Evolutionary conservation across 371 early-diverging fungal genomes (phyloP).

Genomic region (Mucor plumbeus): DNA sequence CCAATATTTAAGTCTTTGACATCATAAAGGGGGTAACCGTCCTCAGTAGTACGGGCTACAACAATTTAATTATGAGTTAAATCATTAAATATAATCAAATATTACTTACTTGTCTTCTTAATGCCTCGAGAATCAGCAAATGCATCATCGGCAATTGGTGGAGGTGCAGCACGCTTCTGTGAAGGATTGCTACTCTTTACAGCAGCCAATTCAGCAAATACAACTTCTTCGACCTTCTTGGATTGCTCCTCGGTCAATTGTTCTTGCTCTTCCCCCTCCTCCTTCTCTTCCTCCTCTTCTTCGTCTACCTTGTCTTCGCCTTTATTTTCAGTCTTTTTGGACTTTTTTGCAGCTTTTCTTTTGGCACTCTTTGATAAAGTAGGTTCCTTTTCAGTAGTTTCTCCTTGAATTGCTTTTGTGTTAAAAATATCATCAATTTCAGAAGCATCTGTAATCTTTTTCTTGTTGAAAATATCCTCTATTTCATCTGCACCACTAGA

Average conservation of each 20-base stretch:
- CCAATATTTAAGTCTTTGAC: slow-evolving; percentile 53
- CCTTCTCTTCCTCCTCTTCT: slow-evolving; percentile 25
- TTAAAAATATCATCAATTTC: slow-evolving; percentile 60
- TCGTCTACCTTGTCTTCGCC: slow-evolving; percentile 10
- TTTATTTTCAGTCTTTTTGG: not conserved
- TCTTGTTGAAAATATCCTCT: slow-evolving; percentile 21
- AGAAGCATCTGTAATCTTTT: slow-evolving; percentile 25
- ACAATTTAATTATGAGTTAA: too few species aligned
- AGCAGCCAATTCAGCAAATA: slow-evolving; percentile 55
- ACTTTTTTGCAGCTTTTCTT: slow-evolving; percentile 27
- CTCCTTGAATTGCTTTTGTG: slow-evolving; percentile 26
- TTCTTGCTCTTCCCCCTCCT: slow-evolving; percentile 26
- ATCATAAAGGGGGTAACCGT: slow-evolving; percentile 58
- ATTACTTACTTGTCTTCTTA: slow-evolving; percentile 49
- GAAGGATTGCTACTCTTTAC: slow-evolving; percentile 36
- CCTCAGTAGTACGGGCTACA: slow-evolving; percentile 55
- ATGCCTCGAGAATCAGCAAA: slow-evolving; percentile 54
- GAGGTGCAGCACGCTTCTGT: slow-evolving; percentile 29
- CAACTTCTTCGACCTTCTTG: slow-evolving; percentile 45
- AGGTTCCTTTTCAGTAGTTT: slow-evolving; percentile 15
- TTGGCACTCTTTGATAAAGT: slow-evolving; percentile 20
- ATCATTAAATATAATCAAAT: not conserved
- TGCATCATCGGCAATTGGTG: slow-evolving; percentile 30
- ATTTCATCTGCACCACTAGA: slow-evolving; percentile 14
- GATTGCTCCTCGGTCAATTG: slow-evolving; percentile 24